Base-by-base conservation (phyloP, 495 filamentous ascomycete genomes). In the Cenococcum geophilum region DNA sequence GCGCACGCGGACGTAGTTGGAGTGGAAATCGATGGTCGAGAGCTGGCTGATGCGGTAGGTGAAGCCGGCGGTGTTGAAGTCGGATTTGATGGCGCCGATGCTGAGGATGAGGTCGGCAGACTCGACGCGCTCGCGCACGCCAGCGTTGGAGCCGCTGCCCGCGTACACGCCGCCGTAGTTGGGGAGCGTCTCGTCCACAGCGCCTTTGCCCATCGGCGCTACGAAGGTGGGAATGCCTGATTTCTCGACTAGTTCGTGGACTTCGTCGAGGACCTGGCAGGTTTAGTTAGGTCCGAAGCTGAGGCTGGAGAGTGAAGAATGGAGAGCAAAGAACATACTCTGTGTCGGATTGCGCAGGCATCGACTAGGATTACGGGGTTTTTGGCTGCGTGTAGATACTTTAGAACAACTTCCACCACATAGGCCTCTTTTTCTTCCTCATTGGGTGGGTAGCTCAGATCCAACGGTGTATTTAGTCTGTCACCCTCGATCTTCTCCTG, bases 61-160 rank as follows among this genome's bases (percentile, higher is more conserved):
- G 77, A 96, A 96, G 16, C 92, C 92, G 11, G 86, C 77, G 14
- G 91, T 93, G 73, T 97, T 96, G 78, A 95, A 95, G 68, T 97
- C 92, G 63, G 85, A 90, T 73, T 88, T 83, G 62, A 96, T 85
- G 25, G 89, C 79, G 35, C 92, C 92, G 63, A 97, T 85, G 62
- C 80, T 87, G 14, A 97, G 77, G 21, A 97, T 86, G 1, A 96
- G 79, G 66, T 96, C 92, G 0, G 91, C 84, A 1, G 80, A 78
- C 69, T 96, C 91, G 40, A 97, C 84, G 18, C 81, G 78, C 49
- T 89, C 83, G 53, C 80, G 77, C 5, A 95, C 89, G 27, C 80
- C 86, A 0, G 81, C 72, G 47, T 86, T 82, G 14, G 84, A 89
- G n/a, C 87, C 92, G 63, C 82, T 80, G 18, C 92, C 92, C 6